Evolutionary conservation across 768 basidiomycete genomes (phyloP), one percentile per base, ranked within the genome.

Genomic region (Suillus subaureus): DNA sequence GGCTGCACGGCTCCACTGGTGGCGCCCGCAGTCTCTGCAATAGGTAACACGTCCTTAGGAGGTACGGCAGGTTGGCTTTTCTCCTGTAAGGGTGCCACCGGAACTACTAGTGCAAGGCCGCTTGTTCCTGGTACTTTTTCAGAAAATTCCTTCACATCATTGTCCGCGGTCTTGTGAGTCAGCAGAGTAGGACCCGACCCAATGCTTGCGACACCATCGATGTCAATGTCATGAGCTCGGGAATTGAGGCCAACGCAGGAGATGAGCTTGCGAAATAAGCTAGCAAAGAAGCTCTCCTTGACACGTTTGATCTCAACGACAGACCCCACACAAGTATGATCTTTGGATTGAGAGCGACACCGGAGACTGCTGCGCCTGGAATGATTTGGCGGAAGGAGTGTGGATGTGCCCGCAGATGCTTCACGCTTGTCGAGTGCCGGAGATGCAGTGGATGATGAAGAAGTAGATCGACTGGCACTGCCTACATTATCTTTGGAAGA

Each of bases 1-100:
- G 92, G 84, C 72, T 93, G 91, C 23, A 95, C 94, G 49, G 91
- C 92, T 18, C 92, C 89, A 7, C 92, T 92, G 13, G 91, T 92
- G 69, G 95, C 81, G 16, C 91, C 92, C 63, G 88, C 92, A 6
- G 93, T 92, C 77, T 93, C 92, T 13, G 87, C 85, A 26, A 80
- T 79, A 6, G 91, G 84, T 6, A 86, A 72, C 11, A 83, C 70
- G 64, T 81, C 75, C 21, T 79, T 79, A 8, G 82, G 81, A 31
- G 58, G 57, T 3, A 81, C 78, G 6, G 82, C 79, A 18, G 83
- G 79, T 11, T 80, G 72, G 62, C n/a, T 77, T 74, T 33, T 71
- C 70, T 61, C 80, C 79, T 31, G 73, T 55, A 7, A 68, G 42
- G 23, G 67, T 39, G 8, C 70, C 37, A 39, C 70, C 61, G 16